phyloP scores from a whole-genome alignment of 2,329 filamentous ascomycete species.

The Aspergillus puulaauensis region DNA sequence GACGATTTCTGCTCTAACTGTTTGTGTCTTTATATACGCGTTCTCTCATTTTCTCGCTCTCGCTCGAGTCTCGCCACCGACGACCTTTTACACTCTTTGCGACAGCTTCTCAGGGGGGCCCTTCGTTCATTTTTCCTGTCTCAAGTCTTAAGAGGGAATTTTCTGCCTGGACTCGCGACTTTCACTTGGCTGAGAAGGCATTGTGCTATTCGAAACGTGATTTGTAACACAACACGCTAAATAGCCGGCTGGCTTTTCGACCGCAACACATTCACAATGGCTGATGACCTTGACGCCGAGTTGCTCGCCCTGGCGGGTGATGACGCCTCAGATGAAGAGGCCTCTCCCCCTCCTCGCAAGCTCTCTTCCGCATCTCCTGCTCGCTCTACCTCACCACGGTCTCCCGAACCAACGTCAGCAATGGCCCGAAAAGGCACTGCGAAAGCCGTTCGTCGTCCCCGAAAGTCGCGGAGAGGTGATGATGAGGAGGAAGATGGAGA shows the following conservation, averaged over 20 bases:
- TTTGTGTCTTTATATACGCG: slow-evolving; percentile 14
- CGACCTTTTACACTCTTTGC: slow-evolving; percentile 18
- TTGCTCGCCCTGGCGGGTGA: slow-evolving; percentile 86
- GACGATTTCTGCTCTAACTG: neutral
- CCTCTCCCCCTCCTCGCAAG: slow-evolving; percentile 54
- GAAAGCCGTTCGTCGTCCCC: slow-evolving; percentile 39
- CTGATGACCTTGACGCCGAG: slow-evolving; percentile 82
- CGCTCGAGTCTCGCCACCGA: slow-evolving; percentile 8
- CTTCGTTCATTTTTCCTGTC: neutral
- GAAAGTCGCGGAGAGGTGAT: slow-evolving; percentile 58
- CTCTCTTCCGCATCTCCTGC: slow-evolving; percentile 55
- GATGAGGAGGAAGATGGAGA: slow-evolving; percentile 75
- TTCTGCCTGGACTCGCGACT: neutral
- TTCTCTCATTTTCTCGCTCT: neutral
- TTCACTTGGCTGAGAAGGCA: neutral
- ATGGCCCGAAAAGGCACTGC: slow-evolving; percentile 50
- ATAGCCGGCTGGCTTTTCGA: slow-evolving; percentile 9
- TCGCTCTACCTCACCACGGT: slow-evolving; percentile 50
- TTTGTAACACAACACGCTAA: neutral
- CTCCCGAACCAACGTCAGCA: slow-evolving; percentile 43
- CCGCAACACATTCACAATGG: slow-evolving; percentile 58
- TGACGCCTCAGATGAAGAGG: slow-evolving; percentile 51
- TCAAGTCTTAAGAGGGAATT: neutral
- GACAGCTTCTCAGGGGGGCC: slow-evolving; percentile 22
- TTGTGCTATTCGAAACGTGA: slow-evolving; percentile 2